Base-by-base conservation (phyloP, 192 early-diverging fungal genomes). In the Podila epicladia region DNA sequence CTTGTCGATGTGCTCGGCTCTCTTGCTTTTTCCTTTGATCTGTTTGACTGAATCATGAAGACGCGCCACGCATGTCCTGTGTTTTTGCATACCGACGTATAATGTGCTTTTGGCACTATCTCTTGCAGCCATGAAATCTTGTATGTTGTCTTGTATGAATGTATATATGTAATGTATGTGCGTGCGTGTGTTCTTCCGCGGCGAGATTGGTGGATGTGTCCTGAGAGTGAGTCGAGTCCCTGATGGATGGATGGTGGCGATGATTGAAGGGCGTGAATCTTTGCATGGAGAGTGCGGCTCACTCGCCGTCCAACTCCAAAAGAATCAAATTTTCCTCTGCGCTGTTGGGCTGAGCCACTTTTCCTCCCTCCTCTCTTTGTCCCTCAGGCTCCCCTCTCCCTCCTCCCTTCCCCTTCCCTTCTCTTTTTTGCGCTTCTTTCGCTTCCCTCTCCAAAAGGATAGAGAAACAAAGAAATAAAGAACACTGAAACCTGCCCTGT, bases 31-130 rank as follows among this genome's bases (percentile, higher is more conserved):
- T 26, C n/a, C 5, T 17, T 55, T 55, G 53, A 45, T 45, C 41
- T 15, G 41, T 37, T 9, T 12, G 41, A 4, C 8, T 37, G 35
- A 5, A 5, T 15, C 41, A 45, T 45, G 13, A 12, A 45, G 13
- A 4, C 41, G 53, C 53, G 53, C 53, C 1, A 55, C 8, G 53
- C 20, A 55, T 55, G 24, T 55, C 0, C n/a, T 12, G 9, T 1
- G 4, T 53, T 15, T 55, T 24, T 24, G 22, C n/a, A n/a, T 79
- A 79, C 75, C 75, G 61, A 79, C 62, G 53, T 72, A 79, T 26
- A 79, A 31, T 2, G 75, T 79, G 55, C 75, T 79, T 70, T 79
- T 72, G 37, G 49, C 66, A 65, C 70, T 72, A 32, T 79, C 75
- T 41, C 58, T 65, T 45, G 70, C 32, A 12, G 75, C 65, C 75